phyloP scores from a whole-genome alignment of 208 protist genomes.

The Crithidia acanthocephali region DNA sequence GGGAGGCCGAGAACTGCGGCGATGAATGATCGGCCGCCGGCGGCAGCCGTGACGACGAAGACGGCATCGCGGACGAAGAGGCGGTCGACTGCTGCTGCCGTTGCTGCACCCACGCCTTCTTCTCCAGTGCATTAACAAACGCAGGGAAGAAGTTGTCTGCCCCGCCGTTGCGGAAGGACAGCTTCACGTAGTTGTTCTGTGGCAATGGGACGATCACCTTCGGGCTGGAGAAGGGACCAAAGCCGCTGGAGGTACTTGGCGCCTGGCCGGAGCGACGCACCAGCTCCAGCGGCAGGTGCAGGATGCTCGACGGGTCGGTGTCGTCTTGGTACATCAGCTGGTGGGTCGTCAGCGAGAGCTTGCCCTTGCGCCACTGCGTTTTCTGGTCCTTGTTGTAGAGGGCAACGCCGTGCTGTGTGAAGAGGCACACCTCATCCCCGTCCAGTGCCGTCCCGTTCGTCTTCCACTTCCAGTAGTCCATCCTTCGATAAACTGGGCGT shows the following conservation, averaged over 20 bases:
- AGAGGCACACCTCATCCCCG: conserved; percentile 60
- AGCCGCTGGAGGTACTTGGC: conserved; percentile 39
- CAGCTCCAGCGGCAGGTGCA: conserved; percentile 62
- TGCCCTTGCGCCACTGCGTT: conserved; percentile 64
- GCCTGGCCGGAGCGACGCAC: conserved; percentile 34
- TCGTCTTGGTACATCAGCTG: conserved; percentile 63
- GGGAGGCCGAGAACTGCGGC: background rate
- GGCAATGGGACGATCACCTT: conserved; percentile 74
- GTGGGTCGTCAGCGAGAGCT: conserved; percentile 68
- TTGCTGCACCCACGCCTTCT: conserved; percentile 41
- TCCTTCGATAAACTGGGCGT: conserved; percentile 9
- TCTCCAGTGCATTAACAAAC: conserved; percentile 43
- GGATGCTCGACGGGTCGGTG: conserved; percentile 18
- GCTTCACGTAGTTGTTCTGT: conserved; percentile 37
- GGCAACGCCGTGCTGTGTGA: conserved; percentile 42
- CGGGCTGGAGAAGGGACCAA: conserved; percentile 50
- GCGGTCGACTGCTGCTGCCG: background rate
- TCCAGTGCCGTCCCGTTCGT: conserved; percentile 30
- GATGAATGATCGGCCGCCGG: too few species aligned
- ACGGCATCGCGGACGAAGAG: conserved; percentile 25
- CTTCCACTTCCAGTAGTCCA: conserved; percentile 66
- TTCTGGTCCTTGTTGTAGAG: conserved; percentile 63
- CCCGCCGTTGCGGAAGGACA: conserved; percentile 73
- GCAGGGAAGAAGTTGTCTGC: conserved; percentile 50
- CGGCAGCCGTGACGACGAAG: too few species aligned